These are phyloP conservation scores for Dothideomycetes sp. DNA, from an alignment of 2,329 filamentous ascomycete genomes.

Conservation along the genomic window DNA sequence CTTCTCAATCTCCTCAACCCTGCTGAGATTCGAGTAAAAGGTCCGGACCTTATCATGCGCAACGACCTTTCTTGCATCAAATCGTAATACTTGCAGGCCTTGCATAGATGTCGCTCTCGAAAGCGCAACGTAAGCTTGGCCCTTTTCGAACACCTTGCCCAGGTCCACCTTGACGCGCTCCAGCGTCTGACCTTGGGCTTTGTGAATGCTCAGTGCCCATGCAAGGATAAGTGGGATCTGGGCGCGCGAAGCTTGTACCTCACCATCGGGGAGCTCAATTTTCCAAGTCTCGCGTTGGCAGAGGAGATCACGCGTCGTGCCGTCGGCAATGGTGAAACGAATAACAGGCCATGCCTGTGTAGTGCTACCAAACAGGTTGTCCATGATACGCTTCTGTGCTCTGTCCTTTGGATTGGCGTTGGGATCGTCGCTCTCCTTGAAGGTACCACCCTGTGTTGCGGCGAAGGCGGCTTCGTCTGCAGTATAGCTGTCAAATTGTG, in stretches of 20 bases:
- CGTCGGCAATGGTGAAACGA: conserved; percentile 69
- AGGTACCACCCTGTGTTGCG: conserved; percentile 31
- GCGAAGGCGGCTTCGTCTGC: conserved; percentile 47
- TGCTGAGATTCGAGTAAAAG: conserved; percentile 77
- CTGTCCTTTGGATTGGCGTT: conserved; percentile 16
- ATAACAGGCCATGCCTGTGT: conserved; percentile 67
- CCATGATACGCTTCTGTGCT: conserved; percentile 41
- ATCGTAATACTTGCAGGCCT: conserved; percentile 78
- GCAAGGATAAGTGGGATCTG: conserved; percentile 77
- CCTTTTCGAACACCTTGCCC: conserved; percentile 87
- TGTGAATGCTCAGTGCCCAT: conserved; percentile 96
- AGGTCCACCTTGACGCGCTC: conserved; percentile 92
- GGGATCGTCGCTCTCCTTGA: conserved; percentile 29
- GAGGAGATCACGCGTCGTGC: conserved; percentile 63
- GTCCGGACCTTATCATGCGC: conserved; percentile 76
- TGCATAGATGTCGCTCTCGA: conserved; percentile 82
- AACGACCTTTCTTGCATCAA: conserved; percentile 86
- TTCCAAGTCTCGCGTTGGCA: conserved; percentile 90
- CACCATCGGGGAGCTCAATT: conserved; percentile 88
- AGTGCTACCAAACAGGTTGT: conserved; percentile 35
- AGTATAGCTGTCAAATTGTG: conserved; percentile 47
- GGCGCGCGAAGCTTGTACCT: conserved; percentile 76
- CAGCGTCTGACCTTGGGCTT: conserved; percentile 89
- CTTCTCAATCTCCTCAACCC: conserved; percentile 43
- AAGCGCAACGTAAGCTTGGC: conserved; percentile 92